phyloP scores from a whole-genome alignment of 2,329 filamentous ascomycete genomes.

The Trichophyton rubrum region DNA sequence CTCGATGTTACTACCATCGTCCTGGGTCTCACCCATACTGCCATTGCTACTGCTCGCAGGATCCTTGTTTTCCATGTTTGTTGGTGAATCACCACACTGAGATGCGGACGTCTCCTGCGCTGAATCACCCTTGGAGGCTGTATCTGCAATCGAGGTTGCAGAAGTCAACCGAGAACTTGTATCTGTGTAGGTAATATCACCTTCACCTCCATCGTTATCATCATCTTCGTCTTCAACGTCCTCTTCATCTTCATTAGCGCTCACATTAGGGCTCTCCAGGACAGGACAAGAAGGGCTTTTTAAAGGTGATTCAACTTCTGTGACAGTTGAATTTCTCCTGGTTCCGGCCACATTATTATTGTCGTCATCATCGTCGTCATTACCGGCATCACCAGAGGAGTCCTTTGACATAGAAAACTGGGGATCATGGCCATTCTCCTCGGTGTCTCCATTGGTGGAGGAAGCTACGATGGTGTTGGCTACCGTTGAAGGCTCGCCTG shows the following conservation, averaged over 20 bases:
- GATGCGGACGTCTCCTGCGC: not conserved
- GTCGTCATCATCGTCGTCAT: not conserved
- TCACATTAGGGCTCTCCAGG: slow-evolving; percentile 1
- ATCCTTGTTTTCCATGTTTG: not conserved
- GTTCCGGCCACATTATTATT: not conserved
- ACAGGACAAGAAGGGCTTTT: slow-evolving; percentile 11
- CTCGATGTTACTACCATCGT: not conserved
- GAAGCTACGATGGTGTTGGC: slow-evolving; percentile 38
- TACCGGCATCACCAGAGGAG: not conserved
- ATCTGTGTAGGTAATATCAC: slow-evolving; percentile 4
- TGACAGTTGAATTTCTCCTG: slow-evolving; percentile 3
- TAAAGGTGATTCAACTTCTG: slow-evolving; percentile 8
- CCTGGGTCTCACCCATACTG: not conserved
- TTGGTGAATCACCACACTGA: not conserved
- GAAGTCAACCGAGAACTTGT: slow-evolving; percentile 6
- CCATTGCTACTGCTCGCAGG: not conserved
- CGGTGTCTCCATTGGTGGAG: slow-evolving; percentile 6
- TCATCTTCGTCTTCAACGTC: slow-evolving; percentile 2
- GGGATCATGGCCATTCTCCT: slow-evolving; percentile 1
- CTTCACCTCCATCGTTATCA: slow-evolving; percentile 2
- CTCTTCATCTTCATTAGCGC: slow-evolving; percentile 3
- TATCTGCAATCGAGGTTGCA: not conserved
- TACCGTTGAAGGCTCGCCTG: slow-evolving; percentile 40
- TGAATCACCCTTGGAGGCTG: not conserved
- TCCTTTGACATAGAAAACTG: slow-evolving; percentile 1